phyloP scores from a whole-genome alignment of 1,284 basidiomycete genomes.

The Tylopilus sp. region DNA sequence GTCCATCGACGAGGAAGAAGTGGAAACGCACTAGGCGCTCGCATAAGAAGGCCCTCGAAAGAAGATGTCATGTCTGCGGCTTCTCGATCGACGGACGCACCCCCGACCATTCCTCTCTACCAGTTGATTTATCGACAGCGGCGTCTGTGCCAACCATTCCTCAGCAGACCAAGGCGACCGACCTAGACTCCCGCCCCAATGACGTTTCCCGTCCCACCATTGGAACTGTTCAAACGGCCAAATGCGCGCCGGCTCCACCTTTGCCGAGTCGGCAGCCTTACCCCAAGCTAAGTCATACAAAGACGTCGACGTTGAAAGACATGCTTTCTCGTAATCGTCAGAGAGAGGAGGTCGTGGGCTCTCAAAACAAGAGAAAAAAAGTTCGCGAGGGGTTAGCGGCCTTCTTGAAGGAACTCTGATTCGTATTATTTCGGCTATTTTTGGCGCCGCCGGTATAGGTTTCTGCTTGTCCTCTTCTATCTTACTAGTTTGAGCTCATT shows the following conservation, averaged over 20 bases:
- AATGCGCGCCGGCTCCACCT: not conserved
- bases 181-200: not conserved
- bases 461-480: not conserved
- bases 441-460: not conserved
- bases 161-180: not conserved
- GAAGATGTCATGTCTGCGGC: constrained; percentile 24
- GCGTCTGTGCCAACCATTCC: not conserved
- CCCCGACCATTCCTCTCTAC: not conserved
- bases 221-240: not conserved
- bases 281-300: constrained; percentile 22
- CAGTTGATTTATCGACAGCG: not conserved
- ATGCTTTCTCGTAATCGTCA: constrained; percentile 59
- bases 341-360: constrained; percentile 40
- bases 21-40: constrained; percentile 4
- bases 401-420: constrained; percentile 50
- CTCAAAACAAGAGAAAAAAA: constrained; percentile 22
- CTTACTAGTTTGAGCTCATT: not conserved
- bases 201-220: not conserved
- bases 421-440: not conserved
- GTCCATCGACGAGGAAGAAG: constrained; percentile 12
- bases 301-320: constrained; percentile 51
- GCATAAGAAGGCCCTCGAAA: constrained; percentile 6
- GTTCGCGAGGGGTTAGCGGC: constrained; percentile 45
- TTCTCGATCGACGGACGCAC: constrained; percentile 7
- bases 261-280: not conserved